Evolutionary conservation across 2,329 filamentous ascomycete genomes (phyloP).

Genomic region (Ceratocystis eucalypticola): DNA sequence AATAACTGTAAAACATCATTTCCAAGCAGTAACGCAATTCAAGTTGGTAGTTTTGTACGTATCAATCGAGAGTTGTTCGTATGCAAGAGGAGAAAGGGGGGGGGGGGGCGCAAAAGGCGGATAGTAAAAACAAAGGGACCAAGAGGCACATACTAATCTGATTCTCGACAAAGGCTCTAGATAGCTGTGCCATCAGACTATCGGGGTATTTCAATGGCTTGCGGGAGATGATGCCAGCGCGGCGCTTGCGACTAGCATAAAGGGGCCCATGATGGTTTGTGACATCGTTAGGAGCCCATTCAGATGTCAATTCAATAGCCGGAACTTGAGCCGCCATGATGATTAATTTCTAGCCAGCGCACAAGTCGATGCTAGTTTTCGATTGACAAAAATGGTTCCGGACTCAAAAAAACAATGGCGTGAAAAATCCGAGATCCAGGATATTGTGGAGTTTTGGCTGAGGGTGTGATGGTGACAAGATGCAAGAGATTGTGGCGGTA

Average conservation of each 20-base stretch:
- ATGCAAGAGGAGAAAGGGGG: background rate
- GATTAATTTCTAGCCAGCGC: background rate
- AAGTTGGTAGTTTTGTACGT: too few relatives aligned
- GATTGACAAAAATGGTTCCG: background rate
- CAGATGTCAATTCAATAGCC: slow-evolving; percentile 16
- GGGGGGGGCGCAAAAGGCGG: background rate
- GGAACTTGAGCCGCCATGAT: slow-evolving; percentile 11
- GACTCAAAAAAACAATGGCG: background rate
- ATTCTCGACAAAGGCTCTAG: slow-evolving; percentile 61
- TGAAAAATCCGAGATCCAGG: too few relatives aligned
- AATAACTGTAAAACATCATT: too few relatives aligned
- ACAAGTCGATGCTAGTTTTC: background rate
- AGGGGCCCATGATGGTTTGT: slow-evolving; percentile 18
- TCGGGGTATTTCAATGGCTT: slow-evolving; percentile 18
- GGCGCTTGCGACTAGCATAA: slow-evolving; percentile 18
- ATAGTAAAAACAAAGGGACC: background rate
- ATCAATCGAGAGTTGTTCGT: too few relatives aligned
- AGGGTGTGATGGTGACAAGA: too few relatives aligned
- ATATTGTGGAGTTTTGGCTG: too few relatives aligned
- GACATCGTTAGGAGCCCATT: slow-evolving; percentile 19
- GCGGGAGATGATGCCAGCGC: slow-evolving; percentile 18
- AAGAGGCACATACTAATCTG: slow-evolving; percentile 54
- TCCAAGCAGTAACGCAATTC: too few relatives aligned
- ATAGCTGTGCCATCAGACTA: slow-evolving; percentile 36
- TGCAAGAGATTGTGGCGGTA: too few relatives aligned